Evolutionary conservation across 2,329 filamentous ascomycete genomes (phyloP), one percentile per base, ranked within the genome.

Genomic region (Pseudocercospora crystallina): DNA sequence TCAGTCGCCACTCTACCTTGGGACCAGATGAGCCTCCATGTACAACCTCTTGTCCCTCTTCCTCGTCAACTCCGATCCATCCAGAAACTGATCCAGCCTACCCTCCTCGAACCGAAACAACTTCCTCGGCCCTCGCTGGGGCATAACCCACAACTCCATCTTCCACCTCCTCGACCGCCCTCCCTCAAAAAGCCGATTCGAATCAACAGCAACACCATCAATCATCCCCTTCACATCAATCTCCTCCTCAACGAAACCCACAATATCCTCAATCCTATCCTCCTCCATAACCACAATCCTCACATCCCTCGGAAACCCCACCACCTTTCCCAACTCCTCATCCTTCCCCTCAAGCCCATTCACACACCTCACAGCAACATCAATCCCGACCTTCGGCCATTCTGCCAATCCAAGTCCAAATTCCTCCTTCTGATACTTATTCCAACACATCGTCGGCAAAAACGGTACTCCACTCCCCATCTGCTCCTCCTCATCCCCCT

Each of bases 1-100:
- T 17, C 34, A 29, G 10, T 36, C n/a, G n/a, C n/a, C n/a, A n/a
- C n/a, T n/a, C n/a, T n/a, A n/a, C n/a, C n/a, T n/a, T n/a, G 49
- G 15, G 10, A 56, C 31, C 11, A 56, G 26, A 33, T 56, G 53
- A n/a, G 53, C 53, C 39, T 56, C 53, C 4, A 52, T 26, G 35
- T 47, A 56, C 13, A 56, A 26, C 36, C 38, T 43, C 31, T 49
- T 50, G n/a, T 53, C 46, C n/a, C 7, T 43, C 12, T 12, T 34
- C 17, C 49, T 14, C 1, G 37, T 37, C 13, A 15, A 26, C 2
- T 38, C 3, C 11, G 46, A 34, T 1, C 42, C 20, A n/a, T 49
- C 45, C 33, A 56, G 15, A 36, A 50, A 56, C 31, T 47, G 43
- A 20, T 30, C 10, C 8, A 53, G 34, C 29, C 42, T 31, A 3